Base-by-base conservation (phyloP, 208 protist genomes). In the Porcisia hertigi region DNA sequence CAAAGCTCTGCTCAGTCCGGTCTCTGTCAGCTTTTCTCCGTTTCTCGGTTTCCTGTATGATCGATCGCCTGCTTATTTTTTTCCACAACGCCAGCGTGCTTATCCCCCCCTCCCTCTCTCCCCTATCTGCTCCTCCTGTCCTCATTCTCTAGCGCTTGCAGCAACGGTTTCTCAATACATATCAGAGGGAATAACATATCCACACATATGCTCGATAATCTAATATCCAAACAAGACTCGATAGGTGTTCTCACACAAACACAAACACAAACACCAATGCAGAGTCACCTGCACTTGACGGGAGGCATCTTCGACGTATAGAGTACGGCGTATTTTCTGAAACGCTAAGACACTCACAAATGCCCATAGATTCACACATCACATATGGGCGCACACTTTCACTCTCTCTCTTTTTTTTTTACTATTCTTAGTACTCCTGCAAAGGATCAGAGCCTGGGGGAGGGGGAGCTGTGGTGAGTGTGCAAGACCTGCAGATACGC, bases 41-140 rank as follows among this genome's bases (percentile, higher is more conserved):
- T 57, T 53, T 58, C 63, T 83, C 18, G 30, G 76, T 62, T 81
- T 78, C 45, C 81, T 20, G 49, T 25, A 67, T 62, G 63, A 62
- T 53, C 36, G 25, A 14, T 43, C 34, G 45, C 67, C 65, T 70
- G 3, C 23, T 23, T 36, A 41, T 59, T 34, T n/a, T 20, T 47
- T 23, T 52, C 8, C 47, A 52, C 30, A 1, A 20, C 20, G 45
- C 47, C 14, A 18, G 25, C 45, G 11, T 16, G 34, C 16, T n/a
- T 66, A 3, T 57, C n/a, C 16, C 8, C 14, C 14, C 39, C 52
- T 47, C n/a, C 14, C 59, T 34, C 36, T 25, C 60, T 25, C 39
- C 36, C 45, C 45, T 7, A 7, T 36, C 5, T 12, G 2, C 45
- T 36, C 18, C n/a, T 53, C 11, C 11, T 14, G 47, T 12, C 47